Conservation (phyloP, 345 rosid genomes). For the Eucalyptus coolabah region DNA sequence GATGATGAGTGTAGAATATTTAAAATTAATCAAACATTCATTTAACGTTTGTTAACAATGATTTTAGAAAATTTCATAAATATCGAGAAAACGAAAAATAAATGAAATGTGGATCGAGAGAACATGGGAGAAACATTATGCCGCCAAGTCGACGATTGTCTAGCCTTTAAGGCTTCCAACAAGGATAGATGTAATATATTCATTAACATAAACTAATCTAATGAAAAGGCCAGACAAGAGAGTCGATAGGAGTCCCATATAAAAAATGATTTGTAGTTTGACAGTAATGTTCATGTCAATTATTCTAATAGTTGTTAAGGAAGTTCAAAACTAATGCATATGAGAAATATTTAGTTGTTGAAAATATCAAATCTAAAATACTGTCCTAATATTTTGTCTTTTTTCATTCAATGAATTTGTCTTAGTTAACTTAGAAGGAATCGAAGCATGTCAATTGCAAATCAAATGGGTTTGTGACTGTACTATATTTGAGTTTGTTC, state of each 20-base stretch:
- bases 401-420: not conserved
- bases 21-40: no score
- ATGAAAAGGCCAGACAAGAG: not conserved
- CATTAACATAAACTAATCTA: not conserved
- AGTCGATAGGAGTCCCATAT: not conserved
- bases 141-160: not conserved
- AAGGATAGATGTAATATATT: not conserved
- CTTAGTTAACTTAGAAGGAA: not conserved
- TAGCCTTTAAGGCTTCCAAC: not conserved
- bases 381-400: not conserved
- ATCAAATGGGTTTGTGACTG: not conserved
- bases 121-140: not conserved
- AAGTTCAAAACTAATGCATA: not conserved
- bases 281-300: not conserved
- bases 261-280: not conserved
- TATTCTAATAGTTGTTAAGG: not conserved
- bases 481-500: not conserved
- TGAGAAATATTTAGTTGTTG: not conserved
- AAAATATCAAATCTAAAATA: not conserved
- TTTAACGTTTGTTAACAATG: no score
- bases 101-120: not conserved
- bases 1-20: no score
- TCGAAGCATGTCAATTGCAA: not conserved
- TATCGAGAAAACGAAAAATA: fast-evolving
- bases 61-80: fast-evolving